Conservation (phyloP, 1,139 yeast genomes). For the Suhomyces panamericanus region DNA sequence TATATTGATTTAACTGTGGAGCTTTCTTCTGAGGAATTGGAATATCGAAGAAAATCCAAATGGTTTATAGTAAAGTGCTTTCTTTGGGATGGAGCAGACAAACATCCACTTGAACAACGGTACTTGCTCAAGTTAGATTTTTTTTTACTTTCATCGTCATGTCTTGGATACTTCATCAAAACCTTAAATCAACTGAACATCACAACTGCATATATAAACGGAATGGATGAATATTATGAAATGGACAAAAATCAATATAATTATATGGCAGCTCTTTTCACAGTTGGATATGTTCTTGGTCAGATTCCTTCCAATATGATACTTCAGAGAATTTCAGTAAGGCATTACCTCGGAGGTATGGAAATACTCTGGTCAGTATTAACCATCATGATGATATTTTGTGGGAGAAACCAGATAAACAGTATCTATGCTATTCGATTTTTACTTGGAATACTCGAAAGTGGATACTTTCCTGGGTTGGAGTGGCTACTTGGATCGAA, state of each 20-base stretch:
- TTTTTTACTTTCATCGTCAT: constrained; percentile 22
- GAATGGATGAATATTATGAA: constrained; percentile 56
- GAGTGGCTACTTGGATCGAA: constrained; percentile 20
- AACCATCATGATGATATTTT: constrained; percentile 51
- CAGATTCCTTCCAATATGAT: constrained; percentile 59
- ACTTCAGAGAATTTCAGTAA: constrained; percentile 53
- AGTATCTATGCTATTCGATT: constrained; percentile 58
- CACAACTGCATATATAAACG: constrained; percentile 58
- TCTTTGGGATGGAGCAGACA: constrained; percentile 52
- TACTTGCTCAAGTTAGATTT: constrained; percentile 23
- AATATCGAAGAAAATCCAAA: constrained; percentile 22
- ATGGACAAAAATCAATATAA: constrained; percentile 57
- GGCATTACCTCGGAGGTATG: constrained; percentile 53
- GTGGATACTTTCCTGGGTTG: constrained; percentile 61
- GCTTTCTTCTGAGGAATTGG: constrained; percentile 31
- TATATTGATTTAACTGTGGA: constrained; percentile 19
- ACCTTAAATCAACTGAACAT: constrained; percentile 48
- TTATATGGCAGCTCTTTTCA: constrained; percentile 52
- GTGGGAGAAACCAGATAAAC: constrained; percentile 31
- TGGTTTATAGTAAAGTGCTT: constrained; percentile 32
- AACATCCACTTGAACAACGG: constrained; percentile 33
- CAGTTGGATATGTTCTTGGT: constrained; percentile 61
- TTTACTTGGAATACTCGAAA: constrained; percentile 56
- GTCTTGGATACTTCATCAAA: constrained; percentile 26
- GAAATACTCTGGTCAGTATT: constrained; percentile 60